phyloP scores from a whole-genome alignment of 1,284 basidiomycete genomes.

The Apiotrichum montevideense region DNA sequence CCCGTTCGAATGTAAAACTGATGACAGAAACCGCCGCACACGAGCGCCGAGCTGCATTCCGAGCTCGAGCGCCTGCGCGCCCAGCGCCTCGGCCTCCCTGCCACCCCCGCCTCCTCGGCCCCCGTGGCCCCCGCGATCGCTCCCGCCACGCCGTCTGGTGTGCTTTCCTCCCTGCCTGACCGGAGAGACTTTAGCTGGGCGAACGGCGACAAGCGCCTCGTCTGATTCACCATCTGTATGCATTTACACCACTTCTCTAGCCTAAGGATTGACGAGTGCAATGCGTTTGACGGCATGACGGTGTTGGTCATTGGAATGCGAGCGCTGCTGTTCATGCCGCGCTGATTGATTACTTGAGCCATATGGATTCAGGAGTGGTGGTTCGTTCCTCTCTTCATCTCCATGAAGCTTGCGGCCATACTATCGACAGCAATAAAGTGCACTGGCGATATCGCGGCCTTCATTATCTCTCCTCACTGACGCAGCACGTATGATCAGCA shows the following conservation, averaged over 20 bases:
- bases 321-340: too few species aligned
- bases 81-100: conserved; percentile 12
- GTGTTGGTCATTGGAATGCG: too few species aligned
- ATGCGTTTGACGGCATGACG: too few species aligned
- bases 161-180: not conserved
- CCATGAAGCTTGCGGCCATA: too few species aligned
- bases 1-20: not conserved
- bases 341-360: too few species aligned
- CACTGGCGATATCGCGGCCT: too few species aligned
- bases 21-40: conserved; percentile 32
- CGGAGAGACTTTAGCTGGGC: conserved; percentile 15
- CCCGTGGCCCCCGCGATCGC: not conserved
- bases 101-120: not conserved
- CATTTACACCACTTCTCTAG: not conserved
- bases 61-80: conserved; percentile 33
- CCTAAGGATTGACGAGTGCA: too few species aligned
- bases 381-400: too few species aligned
- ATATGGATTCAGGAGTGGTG: too few species aligned
- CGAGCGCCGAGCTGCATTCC: conserved; percentile 26
- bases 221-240: conserved; percentile 2
- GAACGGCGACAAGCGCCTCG: conserved; percentile 17
- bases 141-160: not conserved
- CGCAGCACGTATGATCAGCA: too few species aligned
- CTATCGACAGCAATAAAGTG: too few species aligned
- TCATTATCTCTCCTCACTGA: too few species aligned